phyloP scores from a whole-genome alignment of 768 basidiomycete genomes.

The Galerina marginata region DNA sequence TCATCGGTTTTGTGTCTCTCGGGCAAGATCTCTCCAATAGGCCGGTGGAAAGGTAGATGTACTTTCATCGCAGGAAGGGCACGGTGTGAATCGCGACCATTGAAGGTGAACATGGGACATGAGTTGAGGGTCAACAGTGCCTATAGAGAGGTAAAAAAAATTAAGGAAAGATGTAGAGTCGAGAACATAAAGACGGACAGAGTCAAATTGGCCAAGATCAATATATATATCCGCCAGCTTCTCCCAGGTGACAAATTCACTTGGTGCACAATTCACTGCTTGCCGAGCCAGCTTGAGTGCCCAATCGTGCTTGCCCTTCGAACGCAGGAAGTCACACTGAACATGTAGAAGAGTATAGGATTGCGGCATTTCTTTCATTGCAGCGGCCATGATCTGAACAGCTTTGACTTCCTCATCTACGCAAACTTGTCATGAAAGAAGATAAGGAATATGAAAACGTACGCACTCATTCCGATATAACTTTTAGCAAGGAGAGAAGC shows the following conservation, averaged over 20 bases:
- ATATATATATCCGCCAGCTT: conserved; percentile 96
- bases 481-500: conserved; percentile 84
- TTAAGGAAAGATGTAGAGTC: conserved; percentile 4
- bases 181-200: conserved; percentile 44
- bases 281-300: conserved; percentile 90
- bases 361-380: conserved; percentile 85
- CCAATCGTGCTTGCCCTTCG: conserved; percentile 86
- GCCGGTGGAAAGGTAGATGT: conserved; percentile 84
- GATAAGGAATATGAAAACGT: neutral
- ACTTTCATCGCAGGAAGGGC: conserved; percentile 79
- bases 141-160: conserved; percentile 25
- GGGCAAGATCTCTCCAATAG: conserved; percentile 90
- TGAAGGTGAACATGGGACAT: conserved; percentile 99
- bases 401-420: conserved; percentile 98
- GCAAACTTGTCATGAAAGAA: neutral
- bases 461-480: conserved; percentile 97
- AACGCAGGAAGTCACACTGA: conserved; percentile 92
- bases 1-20: conserved; percentile 83
- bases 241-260: conserved; percentile 99
- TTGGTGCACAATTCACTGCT: conserved; percentile 97
- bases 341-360: conserved; percentile 94
- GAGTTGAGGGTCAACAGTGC: conserved; percentile 94
- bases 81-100: conserved; percentile 92
- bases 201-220: conserved; percentile 86
- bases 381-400: conserved; percentile 87